Evolutionary conservation across 805 yeast species (phyloP).

Genomic region (Spathaspora gorwiae): DNA sequence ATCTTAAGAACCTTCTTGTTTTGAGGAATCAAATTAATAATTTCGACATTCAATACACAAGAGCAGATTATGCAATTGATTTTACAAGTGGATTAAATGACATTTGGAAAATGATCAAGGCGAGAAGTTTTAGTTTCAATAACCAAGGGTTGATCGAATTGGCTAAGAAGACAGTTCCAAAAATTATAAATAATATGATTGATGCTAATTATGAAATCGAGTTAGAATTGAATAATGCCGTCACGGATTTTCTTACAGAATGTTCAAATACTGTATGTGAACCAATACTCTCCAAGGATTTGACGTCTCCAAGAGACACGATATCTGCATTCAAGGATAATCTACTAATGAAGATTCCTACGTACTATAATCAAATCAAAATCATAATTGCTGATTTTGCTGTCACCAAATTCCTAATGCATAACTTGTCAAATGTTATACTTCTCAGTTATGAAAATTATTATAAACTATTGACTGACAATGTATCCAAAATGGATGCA

Average conservation of each 20-base stretch:
- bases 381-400: constrained; percentile 54
- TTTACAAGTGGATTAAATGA: constrained; percentile 65
- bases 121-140: constrained; percentile 43
- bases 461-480: constrained; percentile 29
- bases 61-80: constrained; percentile 72
- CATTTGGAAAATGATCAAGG: constrained; percentile 33
- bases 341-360: constrained; percentile 52
- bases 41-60: constrained; percentile 75
- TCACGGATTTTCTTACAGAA: constrained; percentile 62
- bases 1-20: constrained; percentile 66
- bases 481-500: constrained; percentile 18
- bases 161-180: constrained; percentile 70
- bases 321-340: constrained; percentile 43
- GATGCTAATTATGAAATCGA: constrained; percentile 74
- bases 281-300: constrained; percentile 29
- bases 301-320: constrained; percentile 7
- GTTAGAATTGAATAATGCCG: constrained; percentile 63
- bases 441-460: constrained; percentile 54
- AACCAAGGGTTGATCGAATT: constrained; percentile 39
- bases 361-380: constrained; percentile 47
- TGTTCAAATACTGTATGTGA: constrained; percentile 40
- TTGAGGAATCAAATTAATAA: constrained; percentile 63
- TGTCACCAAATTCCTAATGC: constrained; percentile 27
- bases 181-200: constrained; percentile 72
- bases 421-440: constrained; percentile 44